Evolutionary conservation across 2,329 filamentous ascomycete genomes (phyloP), one percentile per base, ranked within the genome.

Genomic region (Dactylellina drechsleri): DNA sequence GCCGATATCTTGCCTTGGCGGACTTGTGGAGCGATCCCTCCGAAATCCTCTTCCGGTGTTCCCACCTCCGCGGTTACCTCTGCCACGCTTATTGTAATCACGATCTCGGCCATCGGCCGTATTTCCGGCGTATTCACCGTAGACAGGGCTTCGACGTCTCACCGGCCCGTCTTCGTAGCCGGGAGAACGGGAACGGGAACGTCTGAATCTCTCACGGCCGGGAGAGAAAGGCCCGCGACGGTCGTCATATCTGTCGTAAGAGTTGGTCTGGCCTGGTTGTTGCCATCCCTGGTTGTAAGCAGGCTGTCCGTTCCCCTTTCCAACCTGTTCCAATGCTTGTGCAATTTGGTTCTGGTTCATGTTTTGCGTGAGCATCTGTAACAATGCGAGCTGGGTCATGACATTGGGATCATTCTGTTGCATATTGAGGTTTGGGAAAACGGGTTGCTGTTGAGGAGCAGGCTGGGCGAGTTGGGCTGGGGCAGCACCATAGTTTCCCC

Each of bases 161-260:
- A 79, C 78, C 23, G 77, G 86, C 78, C 89, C 89, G 85, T 91
- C 91, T 78, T 88, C 88, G 80, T 89, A 90, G 70, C 90, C 89
- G 59, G 93, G 92, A 77, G 93, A 96, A 45, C 91, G 88, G 36
- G 91, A 94, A 61, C 93, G 88, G 73, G 91, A 92, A 70, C 91
- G 88, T 79, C 86, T 86, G 72, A 84, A 84, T 45, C 79, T 85
- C 85, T 80, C 71, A 40, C 71, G 71, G 13, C 71, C 64, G 53
- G 75, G 70, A 78, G 76, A 76, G 47, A 75, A 75, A n/a, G 71
- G 71, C 3, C 53, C 71, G 49, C 64, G 58, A 54, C 58, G 62
- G 13, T 75, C 71, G 16, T 75, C 71, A 18, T 68, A 75, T 36
- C 71, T 56, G 1, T 75, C 71, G 26, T 75, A 75, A 2, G 57